Evolutionary conservation across 2,329 filamentous ascomycete genomes (phyloP).

Genomic region (Fusarium lateritium): DNA sequence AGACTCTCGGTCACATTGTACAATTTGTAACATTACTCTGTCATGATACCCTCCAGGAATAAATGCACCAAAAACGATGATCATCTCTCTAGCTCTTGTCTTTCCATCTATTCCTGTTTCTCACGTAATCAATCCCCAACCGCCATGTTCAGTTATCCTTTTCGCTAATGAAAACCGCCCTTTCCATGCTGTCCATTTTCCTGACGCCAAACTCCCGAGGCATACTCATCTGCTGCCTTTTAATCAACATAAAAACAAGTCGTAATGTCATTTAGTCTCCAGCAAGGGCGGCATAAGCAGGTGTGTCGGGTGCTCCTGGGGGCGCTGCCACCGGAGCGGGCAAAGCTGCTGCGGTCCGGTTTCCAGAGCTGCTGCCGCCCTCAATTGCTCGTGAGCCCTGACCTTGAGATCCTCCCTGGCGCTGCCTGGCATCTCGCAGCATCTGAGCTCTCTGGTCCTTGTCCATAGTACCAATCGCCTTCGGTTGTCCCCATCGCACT

Average conservation of each 20-base stretch:
- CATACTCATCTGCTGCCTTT: slow-evolving; percentile 28
- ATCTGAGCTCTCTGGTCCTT: slow-evolving; percentile 86
- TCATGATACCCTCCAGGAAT: slow-evolving; percentile 53
- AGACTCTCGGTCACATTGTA: slow-evolving; percentile 40
- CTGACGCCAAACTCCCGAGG: slow-evolving; percentile 49
- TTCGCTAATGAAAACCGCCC: slow-evolving; percentile 38
- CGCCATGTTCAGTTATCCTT: slow-evolving; percentile 32
- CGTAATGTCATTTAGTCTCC: slow-evolving; percentile 73
- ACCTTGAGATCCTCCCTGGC: slow-evolving; percentile 49
- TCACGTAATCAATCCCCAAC: slow-evolving; percentile 25
- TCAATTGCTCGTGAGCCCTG: slow-evolving; percentile 49
- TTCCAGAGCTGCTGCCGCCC: slow-evolving; percentile 47
- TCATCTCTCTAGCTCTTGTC: slow-evolving; percentile 38
- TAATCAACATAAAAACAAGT: slow-evolving; percentile 34
- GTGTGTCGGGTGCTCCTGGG: slow-evolving; percentile 81
- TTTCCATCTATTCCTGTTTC: slow-evolving; percentile 26
- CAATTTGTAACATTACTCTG: slow-evolving; percentile 51
- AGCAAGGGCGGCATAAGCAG: slow-evolving; percentile 85
- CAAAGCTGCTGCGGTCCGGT: slow-evolving; percentile 42
- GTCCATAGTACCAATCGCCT: slow-evolving; percentile 92
- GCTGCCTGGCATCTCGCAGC: slow-evolving; percentile 76
- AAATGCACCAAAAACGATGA: slow-evolving; percentile 38
- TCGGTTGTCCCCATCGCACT: slow-evolving; percentile 93
- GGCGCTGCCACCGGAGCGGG: slow-evolving; percentile 76
- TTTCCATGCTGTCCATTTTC: slow-evolving; percentile 29